Conservation (phyloP, 1,139 yeast species). For the Geotrichum europaeum region DNA sequence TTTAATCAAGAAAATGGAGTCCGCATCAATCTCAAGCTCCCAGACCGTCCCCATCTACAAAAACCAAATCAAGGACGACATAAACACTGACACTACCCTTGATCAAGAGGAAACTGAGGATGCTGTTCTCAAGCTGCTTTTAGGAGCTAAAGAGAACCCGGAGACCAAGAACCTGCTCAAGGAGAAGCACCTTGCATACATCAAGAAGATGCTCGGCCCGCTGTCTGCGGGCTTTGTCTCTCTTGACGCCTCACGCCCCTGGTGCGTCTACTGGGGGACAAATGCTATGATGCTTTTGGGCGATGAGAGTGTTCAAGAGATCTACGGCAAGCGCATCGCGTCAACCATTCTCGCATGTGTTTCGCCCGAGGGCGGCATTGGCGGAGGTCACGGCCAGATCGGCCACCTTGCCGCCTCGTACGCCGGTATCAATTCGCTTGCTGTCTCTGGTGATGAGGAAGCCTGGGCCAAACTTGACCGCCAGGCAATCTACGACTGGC, state of each 20-base stretch:
- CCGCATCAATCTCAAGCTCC: background rate
- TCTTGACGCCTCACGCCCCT: conserved; percentile 83
- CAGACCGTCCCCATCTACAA: conserved; percentile 10
- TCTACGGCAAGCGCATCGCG: conserved; percentile 26
- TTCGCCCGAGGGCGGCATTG: conserved; percentile 57
- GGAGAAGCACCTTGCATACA: conserved; percentile 39
- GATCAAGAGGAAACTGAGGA: conserved; percentile 43
- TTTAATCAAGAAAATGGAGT: conserved; percentile 3
- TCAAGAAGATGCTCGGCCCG: conserved; percentile 40
- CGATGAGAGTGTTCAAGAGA: conserved; percentile 24
- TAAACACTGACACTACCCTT: conserved; percentile 24
- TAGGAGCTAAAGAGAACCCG: conserved; percentile 16
- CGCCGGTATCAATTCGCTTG: conserved; percentile 64
- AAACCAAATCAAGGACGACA: conserved; percentile 18
- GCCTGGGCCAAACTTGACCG: conserved; percentile 44
- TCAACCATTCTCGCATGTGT: conserved; percentile 34
- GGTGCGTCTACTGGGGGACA: conserved; percentile 82
- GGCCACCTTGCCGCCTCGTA: conserved; percentile 86
- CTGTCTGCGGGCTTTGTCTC: conserved; percentile 47
- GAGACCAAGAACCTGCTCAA: conserved; percentile 28
- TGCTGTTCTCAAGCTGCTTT: conserved; percentile 33
- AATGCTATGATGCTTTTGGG: conserved; percentile 49
- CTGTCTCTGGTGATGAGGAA: conserved; percentile 45
- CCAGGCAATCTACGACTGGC: conserved; percentile 53
- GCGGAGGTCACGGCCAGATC: conserved; percentile 75